A percentile compares a stretch with the other conserved stretches of the same genome.
These are phyloP conservation scores for Penicillium diatomitis DNA, from an alignment of 495 filamentous ascomycete genomes.

Conservation along the genomic window DNA sequence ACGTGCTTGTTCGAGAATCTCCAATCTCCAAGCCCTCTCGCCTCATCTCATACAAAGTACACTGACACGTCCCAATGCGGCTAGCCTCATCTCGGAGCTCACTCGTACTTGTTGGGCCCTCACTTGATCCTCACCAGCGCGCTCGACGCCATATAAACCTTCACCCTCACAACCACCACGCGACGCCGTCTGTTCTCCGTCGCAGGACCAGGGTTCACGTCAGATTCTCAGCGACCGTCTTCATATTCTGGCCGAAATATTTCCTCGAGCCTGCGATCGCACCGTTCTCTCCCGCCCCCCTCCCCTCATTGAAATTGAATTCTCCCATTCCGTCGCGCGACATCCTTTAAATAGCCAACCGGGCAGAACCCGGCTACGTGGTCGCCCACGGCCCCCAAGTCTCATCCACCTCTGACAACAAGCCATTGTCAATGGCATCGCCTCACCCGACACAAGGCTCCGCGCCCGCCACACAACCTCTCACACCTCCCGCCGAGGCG, in stretches of 20 bases:
- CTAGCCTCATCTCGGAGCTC: conserved; percentile 16
- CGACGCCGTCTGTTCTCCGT: no score
- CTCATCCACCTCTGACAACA: neutral
- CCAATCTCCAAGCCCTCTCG: no score
- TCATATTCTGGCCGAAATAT: neutral
- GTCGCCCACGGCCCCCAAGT: no score
- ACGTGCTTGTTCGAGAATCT: no score
- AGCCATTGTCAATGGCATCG: conserved; percentile 25
- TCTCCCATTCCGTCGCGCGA: neutral
- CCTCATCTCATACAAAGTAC: no score
- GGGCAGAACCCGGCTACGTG: no score
- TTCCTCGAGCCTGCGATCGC: neutral
- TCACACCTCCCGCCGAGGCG: conserved; percentile 36
- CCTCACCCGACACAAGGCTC: conserved; percentile 28
- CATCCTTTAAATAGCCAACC: no score
- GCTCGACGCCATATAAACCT: neutral
- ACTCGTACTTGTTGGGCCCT: conserved; percentile 14
- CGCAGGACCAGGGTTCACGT: no score
- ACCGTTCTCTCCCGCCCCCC: neutral
- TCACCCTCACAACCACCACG: neutral
- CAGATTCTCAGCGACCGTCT: no score
- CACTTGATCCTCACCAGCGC: conserved; percentile 5
- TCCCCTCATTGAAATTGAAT: neutral
- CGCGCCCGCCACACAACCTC: conserved; percentile 31
- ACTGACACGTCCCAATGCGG: conserved; percentile 10